phyloP scores from a whole-genome alignment of 1,139 yeast species.

The Lodderomyces margitis region DNA sequence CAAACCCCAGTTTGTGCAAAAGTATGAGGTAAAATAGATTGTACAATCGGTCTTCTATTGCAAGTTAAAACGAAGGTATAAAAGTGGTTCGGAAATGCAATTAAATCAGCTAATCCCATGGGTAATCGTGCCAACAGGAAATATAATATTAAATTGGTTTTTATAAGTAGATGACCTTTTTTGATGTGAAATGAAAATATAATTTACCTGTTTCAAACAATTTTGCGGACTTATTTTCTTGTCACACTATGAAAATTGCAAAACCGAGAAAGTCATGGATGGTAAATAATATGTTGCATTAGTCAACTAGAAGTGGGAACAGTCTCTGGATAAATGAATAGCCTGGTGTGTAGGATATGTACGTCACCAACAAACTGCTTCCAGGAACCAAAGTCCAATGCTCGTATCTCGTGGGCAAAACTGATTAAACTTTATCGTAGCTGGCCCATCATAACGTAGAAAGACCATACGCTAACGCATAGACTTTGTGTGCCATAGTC shows the following conservation, averaged over 20 bases:
- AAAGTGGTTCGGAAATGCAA: slow-evolving; percentile 1
- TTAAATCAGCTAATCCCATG: neutral
- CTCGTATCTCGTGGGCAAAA: too few relatives aligned
- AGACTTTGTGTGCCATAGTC: too few relatives aligned
- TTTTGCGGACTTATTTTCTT: neutral
- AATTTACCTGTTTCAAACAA: neutral
- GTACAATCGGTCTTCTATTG: neutral
- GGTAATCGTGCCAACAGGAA: neutral
- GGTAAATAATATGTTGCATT: neutral
- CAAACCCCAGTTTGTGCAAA: neutral
- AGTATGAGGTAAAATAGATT: neutral
- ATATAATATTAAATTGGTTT: neutral
- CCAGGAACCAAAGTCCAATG: too few relatives aligned
- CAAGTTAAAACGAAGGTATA: neutral
- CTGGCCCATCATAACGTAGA: too few relatives aligned
- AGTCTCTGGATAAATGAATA: neutral
- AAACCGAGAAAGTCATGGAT: neutral
- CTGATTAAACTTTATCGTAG: too few relatives aligned
- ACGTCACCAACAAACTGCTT: too few relatives aligned
- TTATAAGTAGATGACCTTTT: neutral
- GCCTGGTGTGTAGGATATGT: neutral
- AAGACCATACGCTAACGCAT: too few relatives aligned
- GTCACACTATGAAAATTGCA: neutral
- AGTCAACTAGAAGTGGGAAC: neutral
- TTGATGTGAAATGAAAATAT: neutral